Evolutionary conservation across 768 basidiomycete genomes (phyloP).

Genomic region (Dacryopinax primogenitus): DNA sequence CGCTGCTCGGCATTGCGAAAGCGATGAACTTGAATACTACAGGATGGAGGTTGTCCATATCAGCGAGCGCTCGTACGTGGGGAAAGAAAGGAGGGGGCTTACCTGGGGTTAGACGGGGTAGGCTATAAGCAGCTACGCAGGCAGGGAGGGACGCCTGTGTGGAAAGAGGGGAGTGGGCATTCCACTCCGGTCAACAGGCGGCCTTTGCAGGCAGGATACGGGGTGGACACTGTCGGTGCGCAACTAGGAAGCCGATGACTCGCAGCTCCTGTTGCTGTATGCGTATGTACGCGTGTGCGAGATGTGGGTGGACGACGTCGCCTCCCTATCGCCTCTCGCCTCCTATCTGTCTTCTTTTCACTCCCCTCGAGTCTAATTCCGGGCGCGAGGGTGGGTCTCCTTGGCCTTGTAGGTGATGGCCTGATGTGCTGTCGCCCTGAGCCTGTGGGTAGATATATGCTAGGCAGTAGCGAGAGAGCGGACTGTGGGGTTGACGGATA

Average conservation of each 20-base stretch:
- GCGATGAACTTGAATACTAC: background rate
- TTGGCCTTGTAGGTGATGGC: background rate
- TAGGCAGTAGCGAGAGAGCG: too few species aligned
- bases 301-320: background rate
- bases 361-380: background rate
- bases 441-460: too few species aligned
- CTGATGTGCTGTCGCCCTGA: too few species aligned
- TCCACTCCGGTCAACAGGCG: too few species aligned
- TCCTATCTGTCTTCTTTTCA: background rate
- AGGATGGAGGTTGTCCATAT: background rate
- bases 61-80: slow-evolving; percentile 13
- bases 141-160: background rate
- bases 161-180: background rate
- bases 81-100: slow-evolving; percentile 1
- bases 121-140: background rate
- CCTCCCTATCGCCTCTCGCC: background rate
- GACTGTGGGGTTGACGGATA: too few species aligned
- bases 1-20: slow-evolving; percentile 5
- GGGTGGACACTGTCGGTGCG: too few species aligned
- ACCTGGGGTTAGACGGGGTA: background rate
- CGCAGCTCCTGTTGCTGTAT: background rate
- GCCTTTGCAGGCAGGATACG: too few species aligned
- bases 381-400: background rate
- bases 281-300: background rate
- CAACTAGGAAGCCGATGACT: too few species aligned